Conservation (phyloP, 2,329 filamentous ascomycete genomes). For the Exserohilum turcica region DNA sequence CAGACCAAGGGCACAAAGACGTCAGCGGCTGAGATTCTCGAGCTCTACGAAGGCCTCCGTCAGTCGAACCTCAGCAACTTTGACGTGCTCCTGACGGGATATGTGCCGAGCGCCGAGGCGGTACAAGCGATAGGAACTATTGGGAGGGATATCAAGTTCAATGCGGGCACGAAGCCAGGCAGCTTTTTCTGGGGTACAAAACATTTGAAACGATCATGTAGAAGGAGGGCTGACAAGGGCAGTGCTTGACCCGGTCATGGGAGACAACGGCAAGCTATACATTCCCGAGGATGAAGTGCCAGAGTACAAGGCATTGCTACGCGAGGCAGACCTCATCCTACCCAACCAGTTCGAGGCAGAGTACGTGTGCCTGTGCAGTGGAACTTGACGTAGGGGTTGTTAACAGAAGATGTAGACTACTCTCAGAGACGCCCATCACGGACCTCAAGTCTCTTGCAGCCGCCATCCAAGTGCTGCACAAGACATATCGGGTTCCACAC, state of each 20-base stretch:
- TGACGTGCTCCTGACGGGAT: constrained; percentile 92
- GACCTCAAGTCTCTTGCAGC: constrained; percentile 73
- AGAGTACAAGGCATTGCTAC: constrained; percentile 80
- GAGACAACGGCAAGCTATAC: constrained; percentile 89
- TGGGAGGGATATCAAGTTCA: constrained; percentile 75
- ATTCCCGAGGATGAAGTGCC: constrained; percentile 90
- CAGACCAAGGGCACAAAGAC: constrained; percentile 86
- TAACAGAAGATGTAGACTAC: constrained; percentile 60
- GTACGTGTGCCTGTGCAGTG: constrained; percentile 56
- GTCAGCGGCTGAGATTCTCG: constrained; percentile 78
- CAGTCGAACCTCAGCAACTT: constrained; percentile 86
- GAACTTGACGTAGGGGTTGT: background rate
- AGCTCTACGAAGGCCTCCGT: constrained; percentile 82
- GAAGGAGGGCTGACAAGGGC: constrained; percentile 20
- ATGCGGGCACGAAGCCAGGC: constrained; percentile 66
- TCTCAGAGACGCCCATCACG: constrained; percentile 82
- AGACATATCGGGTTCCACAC: constrained; percentile 77
- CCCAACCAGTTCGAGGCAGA: constrained; percentile 98
- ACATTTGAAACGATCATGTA: no score
- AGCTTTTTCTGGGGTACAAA: constrained; percentile 84
- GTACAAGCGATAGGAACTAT: constrained; percentile 86
- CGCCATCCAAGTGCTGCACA: constrained; percentile 79
- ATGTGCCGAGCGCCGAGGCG: constrained; percentile 84
- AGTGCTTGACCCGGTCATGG: constrained; percentile 97
- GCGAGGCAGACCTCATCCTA: constrained; percentile 85